phyloP scores from a whole-genome alignment of 495 filamentous ascomycete species.

The Aspergillus sclerotiicarbonarius region DNA sequence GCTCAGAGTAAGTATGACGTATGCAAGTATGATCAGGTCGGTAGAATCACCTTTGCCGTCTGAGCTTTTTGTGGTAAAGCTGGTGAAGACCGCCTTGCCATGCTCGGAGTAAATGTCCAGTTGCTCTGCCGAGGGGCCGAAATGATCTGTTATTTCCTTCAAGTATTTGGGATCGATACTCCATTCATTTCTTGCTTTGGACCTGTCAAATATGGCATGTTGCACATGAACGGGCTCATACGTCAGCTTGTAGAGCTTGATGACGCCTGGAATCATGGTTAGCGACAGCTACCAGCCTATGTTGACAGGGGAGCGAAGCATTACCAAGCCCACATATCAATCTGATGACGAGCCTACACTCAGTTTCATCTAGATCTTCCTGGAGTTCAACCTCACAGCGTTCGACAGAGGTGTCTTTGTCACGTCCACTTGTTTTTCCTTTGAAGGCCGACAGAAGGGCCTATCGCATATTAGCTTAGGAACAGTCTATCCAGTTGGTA shows the following conservation, averaged over 20 bases:
- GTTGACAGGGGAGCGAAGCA: constrained; percentile 3
- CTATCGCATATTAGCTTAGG: constrained; percentile 31
- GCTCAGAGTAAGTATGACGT: constrained; percentile 5
- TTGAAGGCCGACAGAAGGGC: constrained; percentile 75
- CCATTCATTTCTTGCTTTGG: constrained; percentile 72
- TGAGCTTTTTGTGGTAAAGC: constrained; percentile 88
- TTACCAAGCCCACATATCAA: constrained; percentile 84
- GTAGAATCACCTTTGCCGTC: constrained; percentile 70
- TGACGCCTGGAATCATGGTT: constrained; percentile 58
- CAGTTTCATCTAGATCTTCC: constrained; percentile 65
- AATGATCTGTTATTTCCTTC: constrained; percentile 86
- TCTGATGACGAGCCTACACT: constrained; percentile 78
- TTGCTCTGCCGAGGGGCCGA: constrained; percentile 85
- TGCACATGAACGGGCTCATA: constrained; percentile 81
- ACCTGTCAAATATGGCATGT: constrained; percentile 82
- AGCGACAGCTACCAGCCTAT: constrained; percentile 10
- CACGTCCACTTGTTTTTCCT: constrained; percentile 57
- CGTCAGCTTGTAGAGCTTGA: constrained; percentile 86
- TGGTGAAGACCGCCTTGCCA: constrained; percentile 75
- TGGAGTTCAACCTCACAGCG: constrained; percentile 82
- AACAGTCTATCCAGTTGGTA: not conserved
- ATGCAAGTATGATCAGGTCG: not conserved
- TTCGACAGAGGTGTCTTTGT: constrained; percentile 78
- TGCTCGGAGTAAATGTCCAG: constrained; percentile 80
- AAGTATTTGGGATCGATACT: constrained; percentile 69